phyloP scores from a whole-genome alignment of 805 yeast species.

The Kluyveromyces aestuarii region DNA sequence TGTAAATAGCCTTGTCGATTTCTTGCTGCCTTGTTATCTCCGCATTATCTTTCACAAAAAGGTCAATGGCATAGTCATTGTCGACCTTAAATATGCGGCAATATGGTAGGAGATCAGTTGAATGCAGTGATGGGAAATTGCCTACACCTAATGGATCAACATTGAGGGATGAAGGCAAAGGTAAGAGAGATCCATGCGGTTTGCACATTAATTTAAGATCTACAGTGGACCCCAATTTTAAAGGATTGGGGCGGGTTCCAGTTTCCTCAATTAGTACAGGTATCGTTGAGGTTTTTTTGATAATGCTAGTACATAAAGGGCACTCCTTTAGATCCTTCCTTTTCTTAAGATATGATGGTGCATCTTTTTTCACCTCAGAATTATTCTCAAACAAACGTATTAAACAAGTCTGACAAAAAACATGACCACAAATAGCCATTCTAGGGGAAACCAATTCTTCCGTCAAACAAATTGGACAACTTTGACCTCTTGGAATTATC shows the following conservation, averaged over 20 bases:
- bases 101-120: conserved; percentile 36
- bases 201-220: conserved; percentile 58
- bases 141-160: conserved; percentile 31
- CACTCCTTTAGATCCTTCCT: conserved; percentile 56
- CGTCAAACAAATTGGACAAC: conserved; percentile 86
- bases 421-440: conserved; percentile 93
- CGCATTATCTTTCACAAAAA: conserved; percentile 51
- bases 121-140: conserved; percentile 48
- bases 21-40: conserved; percentile 42
- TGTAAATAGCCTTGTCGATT: conserved; percentile 50
- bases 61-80: conserved; percentile 39
- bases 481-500: conserved; percentile 61
- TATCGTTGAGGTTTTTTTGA: conserved; percentile 46
- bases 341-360: conserved; percentile 22
- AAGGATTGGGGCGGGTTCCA: conserved; percentile 49
- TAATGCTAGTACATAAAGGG: conserved; percentile 64
- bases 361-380: conserved; percentile 32
- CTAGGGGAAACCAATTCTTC: conserved; percentile 86
- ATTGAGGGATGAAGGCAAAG: conserved; percentile 42
- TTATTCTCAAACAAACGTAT: conserved; percentile 50
- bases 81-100: conserved; percentile 67
- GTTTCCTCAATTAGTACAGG: conserved; percentile 48
- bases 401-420: conserved; percentile 77
- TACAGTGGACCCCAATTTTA: conserved; percentile 46
- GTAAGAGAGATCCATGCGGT: conserved; percentile 34